Conservation (phyloP, 192 early-diverging fungal genomes). For the Mortierella antarctica region DNA sequence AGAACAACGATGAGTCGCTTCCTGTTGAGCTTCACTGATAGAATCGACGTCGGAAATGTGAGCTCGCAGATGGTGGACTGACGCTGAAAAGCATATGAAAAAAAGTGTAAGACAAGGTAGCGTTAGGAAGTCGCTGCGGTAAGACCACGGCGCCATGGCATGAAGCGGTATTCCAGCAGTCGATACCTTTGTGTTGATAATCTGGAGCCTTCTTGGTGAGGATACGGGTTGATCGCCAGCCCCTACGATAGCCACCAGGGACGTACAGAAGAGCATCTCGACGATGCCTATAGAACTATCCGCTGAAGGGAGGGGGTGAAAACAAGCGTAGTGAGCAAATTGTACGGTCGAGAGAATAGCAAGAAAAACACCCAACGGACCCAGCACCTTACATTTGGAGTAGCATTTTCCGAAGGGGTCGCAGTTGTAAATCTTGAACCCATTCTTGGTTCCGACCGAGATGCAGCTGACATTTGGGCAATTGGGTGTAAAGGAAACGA, state of each 20-base stretch:
- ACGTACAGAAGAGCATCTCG: constrained; percentile 98
- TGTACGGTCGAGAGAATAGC: not conserved
- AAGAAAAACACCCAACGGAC: not conserved
- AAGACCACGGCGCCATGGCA: not conserved
- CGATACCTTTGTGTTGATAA: constrained; percentile 95
- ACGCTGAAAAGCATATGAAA: constrained; percentile 61
- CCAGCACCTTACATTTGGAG: constrained; percentile 70
- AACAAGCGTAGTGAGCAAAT: not conserved
- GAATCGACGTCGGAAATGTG: constrained; percentile 90
- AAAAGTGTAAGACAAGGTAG: constrained; percentile 5
- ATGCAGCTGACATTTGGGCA: constrained; percentile 71
- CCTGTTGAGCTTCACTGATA: constrained; percentile 96
- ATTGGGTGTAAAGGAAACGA: not conserved
- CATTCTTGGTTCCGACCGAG: constrained; percentile 84
- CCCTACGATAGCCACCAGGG: constrained; percentile 95
- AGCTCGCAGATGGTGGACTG: constrained; percentile 98
- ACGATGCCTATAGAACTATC: constrained; percentile 94
- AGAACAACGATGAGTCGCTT: constrained; percentile 93
- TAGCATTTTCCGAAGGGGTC: constrained; percentile 97
- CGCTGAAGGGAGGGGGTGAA: constrained; percentile 48
- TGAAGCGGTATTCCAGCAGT: not conserved
- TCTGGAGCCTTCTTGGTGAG: constrained; percentile 90
- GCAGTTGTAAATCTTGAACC: constrained; percentile 97
- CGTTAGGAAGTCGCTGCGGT: not conserved
- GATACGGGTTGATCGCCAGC: constrained; percentile 90